A percentile compares a stretch with the other conserved stretches of the same genome.
These are phyloP conservation scores for Trypethelium eluteriae DNA, from an alignment of 495 filamentous ascomycete genomes.

Conservation along the genomic window DNA sequence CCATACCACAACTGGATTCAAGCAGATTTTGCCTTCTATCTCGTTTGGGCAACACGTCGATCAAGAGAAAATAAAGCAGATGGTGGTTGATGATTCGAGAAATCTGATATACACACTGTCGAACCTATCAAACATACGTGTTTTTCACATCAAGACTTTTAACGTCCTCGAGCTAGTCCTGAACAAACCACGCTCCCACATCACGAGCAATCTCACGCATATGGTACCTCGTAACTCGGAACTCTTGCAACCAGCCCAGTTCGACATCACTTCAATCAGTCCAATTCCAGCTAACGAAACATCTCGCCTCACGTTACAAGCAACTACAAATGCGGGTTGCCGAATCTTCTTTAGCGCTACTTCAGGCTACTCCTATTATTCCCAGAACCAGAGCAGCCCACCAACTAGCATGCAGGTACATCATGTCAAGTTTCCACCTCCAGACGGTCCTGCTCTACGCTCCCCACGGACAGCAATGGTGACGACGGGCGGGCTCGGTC, in stretches of 20 bases:
- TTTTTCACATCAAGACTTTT: slow-evolving; percentile 65
- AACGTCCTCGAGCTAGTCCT: slow-evolving; percentile 49
- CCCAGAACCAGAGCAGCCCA: slow-evolving; percentile 46
- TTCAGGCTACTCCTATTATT: slow-evolving; percentile 61
- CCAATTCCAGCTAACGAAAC: slow-evolving; percentile 76
- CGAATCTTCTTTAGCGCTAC: slow-evolving; percentile 89
- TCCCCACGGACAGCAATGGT: slow-evolving; percentile 10
- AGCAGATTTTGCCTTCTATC: slow-evolving; percentile 51
- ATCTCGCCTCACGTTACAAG: slow-evolving; percentile 77
- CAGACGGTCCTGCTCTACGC: slow-evolving; percentile 28
- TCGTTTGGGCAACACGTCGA: slow-evolving; percentile 43
- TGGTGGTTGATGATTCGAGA: slow-evolving; percentile 81
- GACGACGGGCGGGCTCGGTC: slow-evolving; percentile 29
- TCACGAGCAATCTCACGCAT: slow-evolving; percentile 65
- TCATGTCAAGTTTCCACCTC: slow-evolving; percentile 85
- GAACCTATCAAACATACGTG: slow-evolving; percentile 71
- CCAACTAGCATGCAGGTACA: slow-evolving; percentile 96
- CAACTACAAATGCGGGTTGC: slow-evolving; percentile 81
- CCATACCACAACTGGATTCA: slow-evolving; percentile 71
- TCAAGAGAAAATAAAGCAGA: slow-evolving; percentile 58
- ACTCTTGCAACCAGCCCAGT: slow-evolving; percentile 51
- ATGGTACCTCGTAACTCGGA: slow-evolving; percentile 58
- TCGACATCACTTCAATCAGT: slow-evolving; percentile 72
- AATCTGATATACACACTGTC: slow-evolving; percentile 87
- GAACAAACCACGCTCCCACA: slow-evolving; percentile 46